Base-by-base conservation (phyloP, 1,139 yeast genomes). In the Zygosaccharomyces sapae region DNA sequence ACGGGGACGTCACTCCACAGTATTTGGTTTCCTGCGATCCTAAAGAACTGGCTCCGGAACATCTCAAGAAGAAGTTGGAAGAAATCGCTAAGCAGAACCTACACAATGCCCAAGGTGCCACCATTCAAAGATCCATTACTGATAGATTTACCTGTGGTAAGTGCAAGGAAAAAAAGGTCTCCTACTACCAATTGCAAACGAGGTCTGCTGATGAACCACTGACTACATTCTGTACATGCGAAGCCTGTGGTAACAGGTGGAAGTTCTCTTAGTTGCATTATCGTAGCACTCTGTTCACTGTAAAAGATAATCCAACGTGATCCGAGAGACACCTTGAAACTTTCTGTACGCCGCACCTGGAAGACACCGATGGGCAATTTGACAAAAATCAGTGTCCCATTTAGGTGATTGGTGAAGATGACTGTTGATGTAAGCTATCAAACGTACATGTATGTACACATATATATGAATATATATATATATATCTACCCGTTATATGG, bases 161-260 rank as follows among this genome's bases (percentile, higher is more conserved):
- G 69, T 92, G 98, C 77, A 92, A 90, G 70, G 92, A 89, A 66
- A 88, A 90, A 74, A 88, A 87, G 73, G 98, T 92, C 33, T 86
- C 96, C 58, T 92, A 92, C 68, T 92, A 89, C 70, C 98, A 92
- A 72, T 79, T 92, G 86, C 98, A 92, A 74, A 92, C 98, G 34
- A 77, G 98, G 69, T 86, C 96, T 49, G 98, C 98, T 22, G 98
- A 92, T 79, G 98, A 92, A 70, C 98, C 98, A 51, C 78, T 92
- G 63, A 92, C 98, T 6, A 92, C 98, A 1, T 92, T 92, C 67
- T 92, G 97, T 73, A 90, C 97, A 1, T 92, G 97, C 73, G 97
- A 90, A 63, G 87, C 83, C 58, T 92, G 98, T 74, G 97, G 97
- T 56, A 88, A 92, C 66, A 80, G 97, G 69, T 92, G 97, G 97